Evolutionary conservation across 2,329 filamentous ascomycete species (phyloP).

Genomic region (Xylariaceae sp.): DNA sequence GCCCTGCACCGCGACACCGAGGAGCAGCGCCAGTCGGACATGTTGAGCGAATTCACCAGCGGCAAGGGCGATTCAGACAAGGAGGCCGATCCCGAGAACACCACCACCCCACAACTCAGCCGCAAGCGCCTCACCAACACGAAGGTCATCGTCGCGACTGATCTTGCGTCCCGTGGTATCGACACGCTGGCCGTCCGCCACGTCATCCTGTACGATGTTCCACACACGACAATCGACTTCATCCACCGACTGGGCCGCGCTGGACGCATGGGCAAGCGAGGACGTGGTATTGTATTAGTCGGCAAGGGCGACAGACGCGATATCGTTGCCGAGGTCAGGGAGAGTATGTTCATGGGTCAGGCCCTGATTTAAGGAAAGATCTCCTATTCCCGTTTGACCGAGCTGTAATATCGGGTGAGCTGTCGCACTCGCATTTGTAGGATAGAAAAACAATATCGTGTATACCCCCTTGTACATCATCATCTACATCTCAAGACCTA

Average conservation of each 20-base stretch:
- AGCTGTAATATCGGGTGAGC: background rate
- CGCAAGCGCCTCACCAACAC: slow-evolving; percentile 62
- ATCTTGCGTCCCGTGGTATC: slow-evolving; percentile 86
- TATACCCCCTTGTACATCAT: slow-evolving; percentile 14
- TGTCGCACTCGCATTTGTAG: background rate
- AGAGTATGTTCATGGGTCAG: slow-evolving; percentile 80
- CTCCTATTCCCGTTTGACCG: too few relatives aligned
- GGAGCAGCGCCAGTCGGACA: slow-evolving; percentile 70
- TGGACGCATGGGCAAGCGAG: slow-evolving; percentile 86
- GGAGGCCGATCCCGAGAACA: slow-evolving; percentile 13
- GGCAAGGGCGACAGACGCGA: slow-evolving; percentile 86
- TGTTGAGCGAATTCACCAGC: slow-evolving; percentile 68
- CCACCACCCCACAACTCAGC: slow-evolving; percentile 29
- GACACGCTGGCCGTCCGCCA: slow-evolving; percentile 88
- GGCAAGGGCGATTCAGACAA: slow-evolving; percentile 35
- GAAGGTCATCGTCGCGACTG: slow-evolving; percentile 90
- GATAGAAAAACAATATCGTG: background rate
- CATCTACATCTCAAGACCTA: slow-evolving; percentile 4
- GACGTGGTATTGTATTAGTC: slow-evolving; percentile 82
- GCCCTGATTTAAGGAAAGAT: slow-evolving; percentile 56
- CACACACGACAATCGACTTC: slow-evolving; percentile 95
- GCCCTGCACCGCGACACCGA: slow-evolving; percentile 80
- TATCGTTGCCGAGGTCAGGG: slow-evolving; percentile 84
- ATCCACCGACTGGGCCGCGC: slow-evolving; percentile 92
- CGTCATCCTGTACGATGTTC: slow-evolving; percentile 95